Evolutionary conservation across 2,329 filamentous ascomycete species (phyloP), one percentile per base, ranked within the genome.

Genomic region (Ophiostoma piceae): DNA sequence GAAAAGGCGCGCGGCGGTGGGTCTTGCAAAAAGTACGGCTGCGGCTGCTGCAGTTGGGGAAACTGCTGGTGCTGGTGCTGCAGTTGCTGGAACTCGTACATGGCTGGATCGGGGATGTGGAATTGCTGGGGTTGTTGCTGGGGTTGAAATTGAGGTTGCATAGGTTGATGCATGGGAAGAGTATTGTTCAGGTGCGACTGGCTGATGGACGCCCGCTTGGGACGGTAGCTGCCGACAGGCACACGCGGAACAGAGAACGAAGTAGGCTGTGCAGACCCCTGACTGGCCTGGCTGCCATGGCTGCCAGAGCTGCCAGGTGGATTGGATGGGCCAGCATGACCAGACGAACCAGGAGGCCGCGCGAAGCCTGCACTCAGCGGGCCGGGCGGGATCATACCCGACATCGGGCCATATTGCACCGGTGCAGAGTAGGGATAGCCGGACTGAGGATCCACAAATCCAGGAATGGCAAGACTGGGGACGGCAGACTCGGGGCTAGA

Each of bases 371-470:
- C 60, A 64, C 29, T 64, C 60, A 37, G 32, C 6, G 60, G 32
- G 11, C 29, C 60, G 35, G 62, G 62, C 22, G n/a, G 66, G 1
- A 51, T 8, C 2, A 22, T 9, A 14, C 60, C 26, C 8, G 37
- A 43, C 22, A 37, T n/a, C 22, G 22, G 60, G 9, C 19, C 3
- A 29, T 37, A 29, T 41, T 62, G n/a, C 47, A 75, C 35, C 37
- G 70, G 70, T 35, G 80, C 81, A 9, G 82, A 83, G 68, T 78
- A 80, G 1, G 82, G 80, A 72, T 82, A 80, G 3, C 60, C 60
- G 6, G 60, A 64, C 4, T 32, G 14, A 22, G 60, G 16, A 3
- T 22, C 32, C 6, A 14, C 60, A 19, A 64, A 37, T 8, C 60
- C 19, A 16, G 60, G 60, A 11, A 64, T 26, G 22, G 26, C 37